Evolutionary conservation across 2,329 filamentous ascomycete genomes (phyloP), one percentile per base, ranked within the genome.

Genomic region (Furcasterigmium sp.): DNA sequence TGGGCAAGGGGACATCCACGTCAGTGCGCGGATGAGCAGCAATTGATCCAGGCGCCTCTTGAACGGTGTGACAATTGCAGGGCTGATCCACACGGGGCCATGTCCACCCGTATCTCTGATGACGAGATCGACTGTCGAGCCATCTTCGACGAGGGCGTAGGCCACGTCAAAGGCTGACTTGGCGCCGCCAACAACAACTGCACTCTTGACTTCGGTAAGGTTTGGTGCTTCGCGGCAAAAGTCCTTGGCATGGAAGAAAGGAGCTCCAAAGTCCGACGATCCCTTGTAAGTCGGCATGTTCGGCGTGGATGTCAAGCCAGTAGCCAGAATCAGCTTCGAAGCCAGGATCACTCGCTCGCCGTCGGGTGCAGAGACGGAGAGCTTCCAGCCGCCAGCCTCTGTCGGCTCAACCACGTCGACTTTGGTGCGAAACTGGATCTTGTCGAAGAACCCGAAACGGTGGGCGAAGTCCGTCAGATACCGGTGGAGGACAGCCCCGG

Each of bases 81-180:
- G 52, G n/a, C 53, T 49, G 50, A 80, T 75, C 72, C 73, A 79
- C 0, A 64, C 58, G 0, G 76, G 75, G 0, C 78, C 78, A 28
- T 74, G 69, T 4, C 78, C 78, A n/a, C 62, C 69, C n/a, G n/a
- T n/a, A n/a, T 69, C 63, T 36, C 79, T 69, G 43, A 84, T 76
- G 5, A 84, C 61, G 67, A 78, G 72, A 42, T 76, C 69, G 8
- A 82, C 78, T 41, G 71, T 62, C 32, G 73, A 68, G 3, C 76
- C 77, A 1, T 69, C 59, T 0, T 68, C 66, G 5, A 75, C 78
- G 41, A 75, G 77, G 3, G 73, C 67, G 52, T 82, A 83, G 0
- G 76, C 78, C 2, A 75, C 73, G 55, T 85, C 82, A 68, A 74
- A 84, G 2, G 76, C 77, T 1, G 76, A 82, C 53, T 85, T 86